Base-by-base conservation (phyloP, 148 eudicot genomes). In the Drosera capensis region DNA sequence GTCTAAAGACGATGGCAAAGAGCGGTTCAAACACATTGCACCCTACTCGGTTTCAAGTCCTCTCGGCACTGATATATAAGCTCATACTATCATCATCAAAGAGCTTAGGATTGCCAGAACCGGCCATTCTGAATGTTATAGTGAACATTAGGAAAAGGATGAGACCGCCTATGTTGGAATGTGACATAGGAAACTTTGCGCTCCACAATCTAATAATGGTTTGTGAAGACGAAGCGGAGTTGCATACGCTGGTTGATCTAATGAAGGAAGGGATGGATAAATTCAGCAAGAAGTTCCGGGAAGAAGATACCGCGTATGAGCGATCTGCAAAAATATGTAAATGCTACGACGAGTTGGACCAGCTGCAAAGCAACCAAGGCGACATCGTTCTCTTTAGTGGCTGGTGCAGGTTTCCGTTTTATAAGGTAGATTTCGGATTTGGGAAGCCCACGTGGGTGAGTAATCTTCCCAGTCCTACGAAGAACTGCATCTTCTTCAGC, bases 371-470 rank as follows among this genome's bases (percentile, higher is more conserved):
- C 7, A 25, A 24, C n/a, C 20, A 21, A 11, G n/a, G 8, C 8
- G 40, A 40, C n/a, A 57, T 48, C 54, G 13, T 57, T 25, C 17
- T 57, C 19, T 67, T 51, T 30, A 63, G 63, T 20, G 63, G 69
- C 47, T 71, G 68, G 68, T 66, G 77, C 38, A 46, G 63, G 18
- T 71, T 67, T 41, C 63, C 72, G 24, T 35, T 63, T 1, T 51
- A 59, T 44, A 60, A 59, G 21, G 57, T 43, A 0, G 66, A 71
- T 45, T 71, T 71, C 49, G 70, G 77, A 8, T 67, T 64, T 61
- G 70, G 73, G 25, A 56, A 59, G 49, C 70, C 77, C 8, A 7
- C 4, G 15, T 74, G 80, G 75, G 57, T 58, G 19, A 63, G 70
- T 28, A n/a, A 38, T 22, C 54, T 49, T 1, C 44, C 67, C 14